Base-by-base conservation (phyloP, 257 asterid genomes). In the Plantago elongata region DNA sequence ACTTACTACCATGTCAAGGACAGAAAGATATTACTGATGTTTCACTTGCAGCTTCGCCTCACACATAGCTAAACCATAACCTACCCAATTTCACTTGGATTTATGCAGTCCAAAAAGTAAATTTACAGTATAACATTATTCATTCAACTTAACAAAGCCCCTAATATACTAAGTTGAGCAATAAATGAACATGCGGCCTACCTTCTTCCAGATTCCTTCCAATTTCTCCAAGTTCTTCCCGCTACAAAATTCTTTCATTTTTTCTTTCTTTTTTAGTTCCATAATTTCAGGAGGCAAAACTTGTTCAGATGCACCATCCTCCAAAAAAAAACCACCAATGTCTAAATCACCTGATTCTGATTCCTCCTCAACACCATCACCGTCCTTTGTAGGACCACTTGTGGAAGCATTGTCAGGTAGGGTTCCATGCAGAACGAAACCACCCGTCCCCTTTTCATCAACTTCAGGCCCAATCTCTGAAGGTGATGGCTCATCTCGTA, bases 171-270 rank as follows among this genome's bases (percentile, higher is more conserved):
- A 34, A 34, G 40, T 34, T 34, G 4, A 34, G 40, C 8, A 3
- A 34, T 34, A 34, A 34, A 34, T 34, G 40, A 34, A 34, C 40
- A 34, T 3, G 0, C 8, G 7, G 8, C 40, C 8, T 34, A 92
- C 99, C 97, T 84, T 84, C 84, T 83, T 92, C 99, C 99, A 92
- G 77, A 81, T 80, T 65, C 97, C 99, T 73, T 87, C 96, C 80
- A 92, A 52, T 81, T 92, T 86, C 76, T 75, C 89, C 52, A 84
- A 67, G 78, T 84, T 84, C 68, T 80, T 83, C 71, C 67, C 91
- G 57, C 85, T 78, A 51, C 65, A 70, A 68, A 89, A 78, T 76
- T 86, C 99, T 79, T 74, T 89, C 77, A 78, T 17, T 76, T 75
- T 86, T 68, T 86, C 96, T 74, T 79, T 81, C 84, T 74, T 86